Conservation (phyloP, 192 early-diverging fungal genomes). For the Nowakowskiella sp. region DNA sequence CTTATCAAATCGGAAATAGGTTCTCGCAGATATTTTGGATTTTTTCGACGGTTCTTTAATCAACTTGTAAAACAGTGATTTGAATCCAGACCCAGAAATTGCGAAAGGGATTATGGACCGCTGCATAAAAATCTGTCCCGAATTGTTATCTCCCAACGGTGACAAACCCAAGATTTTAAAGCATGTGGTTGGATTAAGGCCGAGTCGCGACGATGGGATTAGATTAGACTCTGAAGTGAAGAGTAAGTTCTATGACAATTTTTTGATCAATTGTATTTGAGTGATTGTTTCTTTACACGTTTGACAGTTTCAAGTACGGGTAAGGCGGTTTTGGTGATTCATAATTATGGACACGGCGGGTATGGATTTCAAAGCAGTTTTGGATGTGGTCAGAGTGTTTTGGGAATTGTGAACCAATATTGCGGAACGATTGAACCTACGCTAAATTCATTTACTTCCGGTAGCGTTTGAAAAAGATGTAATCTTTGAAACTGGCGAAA, state of each 20-base stretch:
- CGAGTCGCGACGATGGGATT: constrained; percentile 33
- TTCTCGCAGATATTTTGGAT: background rate
- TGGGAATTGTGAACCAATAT: too few relatives aligned
- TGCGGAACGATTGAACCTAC: too few relatives aligned
- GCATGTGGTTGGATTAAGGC: constrained; percentile 37
- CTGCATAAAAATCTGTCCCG: constrained; percentile 35
- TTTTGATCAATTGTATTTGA: too few relatives aligned
- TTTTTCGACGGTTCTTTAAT: background rate
- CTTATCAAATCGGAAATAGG: constrained; percentile 36
- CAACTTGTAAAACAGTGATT: too few relatives aligned
- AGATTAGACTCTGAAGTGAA: constrained; percentile 30
- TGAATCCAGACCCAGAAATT: constrained; percentile 22
- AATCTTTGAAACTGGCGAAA: too few relatives aligned
- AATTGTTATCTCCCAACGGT: constrained; percentile 30
- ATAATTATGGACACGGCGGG: constrained; percentile 45
- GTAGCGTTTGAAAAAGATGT: too few relatives aligned
- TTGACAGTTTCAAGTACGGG: too few relatives aligned
- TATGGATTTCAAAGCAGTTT: too few relatives aligned
- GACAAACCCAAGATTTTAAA: constrained; percentile 27
- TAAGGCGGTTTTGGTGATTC: too few relatives aligned
- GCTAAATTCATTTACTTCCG: too few relatives aligned
- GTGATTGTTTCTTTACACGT: too few relatives aligned
- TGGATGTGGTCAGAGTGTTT: too few relatives aligned
- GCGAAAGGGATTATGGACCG: constrained; percentile 30
- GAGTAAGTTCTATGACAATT: constrained; percentile 10